phyloP scores from a whole-genome alignment of 1,284 basidiomycete species.

The Trametes pubescens region DNA sequence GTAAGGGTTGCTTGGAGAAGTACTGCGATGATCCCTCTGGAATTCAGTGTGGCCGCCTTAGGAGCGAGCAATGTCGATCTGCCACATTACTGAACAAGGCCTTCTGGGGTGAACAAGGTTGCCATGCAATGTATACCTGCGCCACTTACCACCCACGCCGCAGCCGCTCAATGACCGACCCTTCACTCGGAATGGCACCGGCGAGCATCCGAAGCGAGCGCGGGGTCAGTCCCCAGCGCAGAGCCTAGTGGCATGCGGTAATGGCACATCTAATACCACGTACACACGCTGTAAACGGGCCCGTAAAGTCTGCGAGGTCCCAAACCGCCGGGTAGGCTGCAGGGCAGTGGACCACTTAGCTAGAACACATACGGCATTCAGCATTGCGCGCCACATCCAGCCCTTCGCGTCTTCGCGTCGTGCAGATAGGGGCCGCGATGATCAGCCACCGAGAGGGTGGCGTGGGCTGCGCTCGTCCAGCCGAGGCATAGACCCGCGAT shows the following conservation, averaged over 20 bases:
- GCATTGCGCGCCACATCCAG: not conserved
- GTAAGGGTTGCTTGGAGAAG: not conserved
- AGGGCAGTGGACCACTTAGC: not conserved
- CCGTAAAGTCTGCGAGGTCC: not conserved
- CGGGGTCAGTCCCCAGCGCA: not conserved
- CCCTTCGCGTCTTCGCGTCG: not conserved
- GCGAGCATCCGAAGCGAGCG: not conserved
- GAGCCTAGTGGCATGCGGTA: not conserved
- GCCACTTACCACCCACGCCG: not conserved
- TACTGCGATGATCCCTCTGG: not conserved
- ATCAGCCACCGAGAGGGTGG: slow-evolving; percentile 2
- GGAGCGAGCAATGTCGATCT: not conserved
- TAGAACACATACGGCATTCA: not conserved
- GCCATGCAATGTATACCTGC: not conserved
- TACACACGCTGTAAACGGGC: not conserved
- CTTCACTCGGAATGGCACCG: not conserved
- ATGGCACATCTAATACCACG: not conserved
- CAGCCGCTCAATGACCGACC: not conserved
- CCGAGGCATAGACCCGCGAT: not conserved
- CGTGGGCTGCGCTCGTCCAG: not conserved
- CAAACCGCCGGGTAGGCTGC: not conserved
- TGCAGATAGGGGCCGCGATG: slow-evolving; percentile 1
- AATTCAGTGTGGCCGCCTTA: not conserved
- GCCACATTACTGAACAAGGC: no score
- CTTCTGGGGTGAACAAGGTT: not conserved